Conservation (phyloP, 768 basidiomycete species). For the Trametes sanguinea region DNA sequence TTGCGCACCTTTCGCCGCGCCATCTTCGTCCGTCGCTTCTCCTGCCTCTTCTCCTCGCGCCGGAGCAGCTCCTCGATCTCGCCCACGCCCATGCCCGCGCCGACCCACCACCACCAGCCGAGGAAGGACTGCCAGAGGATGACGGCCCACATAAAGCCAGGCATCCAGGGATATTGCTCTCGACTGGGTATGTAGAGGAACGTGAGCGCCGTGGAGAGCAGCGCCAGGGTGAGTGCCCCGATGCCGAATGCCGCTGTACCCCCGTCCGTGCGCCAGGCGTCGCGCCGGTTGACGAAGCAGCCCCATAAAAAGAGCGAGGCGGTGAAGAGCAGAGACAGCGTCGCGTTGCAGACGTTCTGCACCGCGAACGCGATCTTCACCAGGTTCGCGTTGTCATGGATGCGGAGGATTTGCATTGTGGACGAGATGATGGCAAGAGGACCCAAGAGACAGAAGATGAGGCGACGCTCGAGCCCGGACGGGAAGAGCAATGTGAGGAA, state of each 20-base stretch:
- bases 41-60: slow-evolving; percentile 54
- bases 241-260: slow-evolving; percentile 93
- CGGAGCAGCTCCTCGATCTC: slow-evolving; percentile 66
- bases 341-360: slow-evolving; percentile 94
- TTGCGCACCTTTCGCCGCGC: slow-evolving; percentile 51
- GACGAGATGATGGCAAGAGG: slow-evolving; percentile 87
- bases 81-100: slow-evolving; percentile 79
- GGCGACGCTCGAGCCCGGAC: slow-evolving; percentile 80
- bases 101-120: slow-evolving; percentile 99
- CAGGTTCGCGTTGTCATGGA: slow-evolving; percentile 42
- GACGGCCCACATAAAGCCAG: slow-evolving; percentile 85
- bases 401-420: slow-evolving; percentile 79
- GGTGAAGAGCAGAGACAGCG: slow-evolving; percentile 94
- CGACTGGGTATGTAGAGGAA: slow-evolving; percentile 83
- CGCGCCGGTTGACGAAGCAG: slow-evolving; percentile 79
- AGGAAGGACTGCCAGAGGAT: slow-evolving; percentile 97
- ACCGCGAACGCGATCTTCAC: slow-evolving; percentile 67
- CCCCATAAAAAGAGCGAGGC: slow-evolving; percentile 92
- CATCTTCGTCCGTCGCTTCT: slow-evolving; percentile 46
- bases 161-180: slow-evolving; percentile 91
- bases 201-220: slow-evolving; percentile 82
- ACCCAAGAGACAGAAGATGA: slow-evolving; percentile 84
- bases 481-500: slow-evolving; percentile 95
- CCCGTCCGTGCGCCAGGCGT: slow-evolving; percentile 96
- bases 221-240: slow-evolving; percentile 79